Evolutionary conservation across 2,329 filamentous ascomycete species (phyloP).

Genomic region (Diaporthe australafricana): DNA sequence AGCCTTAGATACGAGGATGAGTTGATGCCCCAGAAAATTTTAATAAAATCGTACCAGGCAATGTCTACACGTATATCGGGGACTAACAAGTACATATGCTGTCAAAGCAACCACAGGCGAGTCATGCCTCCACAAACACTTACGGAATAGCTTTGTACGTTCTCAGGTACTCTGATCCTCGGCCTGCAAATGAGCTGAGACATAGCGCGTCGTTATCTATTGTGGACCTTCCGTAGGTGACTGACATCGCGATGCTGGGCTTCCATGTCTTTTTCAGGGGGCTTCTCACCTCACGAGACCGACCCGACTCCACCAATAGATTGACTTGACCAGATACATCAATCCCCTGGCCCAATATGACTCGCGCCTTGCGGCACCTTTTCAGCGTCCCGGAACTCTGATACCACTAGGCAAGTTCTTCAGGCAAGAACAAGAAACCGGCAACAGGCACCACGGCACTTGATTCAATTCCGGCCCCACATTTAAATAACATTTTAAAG

Average conservation of each 20-base stretch:
- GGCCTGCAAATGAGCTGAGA: background rate
- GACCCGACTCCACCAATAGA: background rate
- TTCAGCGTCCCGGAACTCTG: background rate
- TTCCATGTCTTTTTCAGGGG: conserved; percentile 21
- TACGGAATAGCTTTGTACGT: background rate
- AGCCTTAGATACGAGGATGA: background rate
- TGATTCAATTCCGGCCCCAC: background rate
- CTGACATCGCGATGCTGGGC: background rate
- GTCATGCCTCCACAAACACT: conserved; percentile 12
- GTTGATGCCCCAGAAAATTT: background rate
- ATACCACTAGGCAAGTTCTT: background rate
- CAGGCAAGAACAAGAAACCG: background rate
- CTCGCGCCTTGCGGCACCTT: background rate
- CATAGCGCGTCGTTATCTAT: conserved; percentile 11
- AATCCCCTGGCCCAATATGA: background rate
- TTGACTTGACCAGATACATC: background rate
- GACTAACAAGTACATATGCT: background rate
- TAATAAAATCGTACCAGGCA: background rate
- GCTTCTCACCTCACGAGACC: conserved; percentile 12
- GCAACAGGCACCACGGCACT: background rate
- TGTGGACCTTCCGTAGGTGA: background rate
- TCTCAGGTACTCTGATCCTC: background rate
- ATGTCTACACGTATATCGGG: background rate
- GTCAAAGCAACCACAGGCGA: background rate
- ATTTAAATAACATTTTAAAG: too few relatives aligned